phyloP scores from a whole-genome alignment of 345 rosid species.

The Garcia nutans region DNA sequence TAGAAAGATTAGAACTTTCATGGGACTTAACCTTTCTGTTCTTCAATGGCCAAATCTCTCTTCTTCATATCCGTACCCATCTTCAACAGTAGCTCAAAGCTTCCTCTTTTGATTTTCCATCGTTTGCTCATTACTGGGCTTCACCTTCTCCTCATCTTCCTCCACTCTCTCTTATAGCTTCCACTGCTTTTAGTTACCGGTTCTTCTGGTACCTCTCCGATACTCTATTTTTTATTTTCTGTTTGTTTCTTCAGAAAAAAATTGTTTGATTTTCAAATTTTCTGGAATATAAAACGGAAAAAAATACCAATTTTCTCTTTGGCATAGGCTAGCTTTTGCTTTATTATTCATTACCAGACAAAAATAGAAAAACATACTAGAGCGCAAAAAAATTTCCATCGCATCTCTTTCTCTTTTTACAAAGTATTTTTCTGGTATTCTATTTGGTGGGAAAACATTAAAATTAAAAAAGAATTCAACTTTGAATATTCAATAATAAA shows the following conservation, averaged over 20 bases:
- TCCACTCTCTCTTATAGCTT: conserved; percentile 77
- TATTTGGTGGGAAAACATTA: neutral
- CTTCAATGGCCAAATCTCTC: conserved; percentile 26
- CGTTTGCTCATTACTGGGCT: conserved; percentile 59
- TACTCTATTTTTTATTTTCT: neutral
- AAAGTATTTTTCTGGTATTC: neutral
- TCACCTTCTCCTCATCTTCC: conserved; percentile 72
- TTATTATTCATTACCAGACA: neutral
- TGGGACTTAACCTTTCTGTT: conserved; percentile 15
- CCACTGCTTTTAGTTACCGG: conserved; percentile 15
- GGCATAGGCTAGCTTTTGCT: neutral
- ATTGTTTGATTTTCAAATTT: neutral
- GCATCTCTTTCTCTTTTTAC: neutral
- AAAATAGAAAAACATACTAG: neutral
- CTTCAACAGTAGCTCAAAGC: neutral
- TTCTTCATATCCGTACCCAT: neutral
- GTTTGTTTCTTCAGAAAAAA: neutral
- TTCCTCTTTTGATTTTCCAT: conserved; percentile 35
- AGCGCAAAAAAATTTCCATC: neutral
- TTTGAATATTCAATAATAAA: conserved; percentile 4
- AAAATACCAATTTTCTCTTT: neutral
- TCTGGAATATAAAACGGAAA: neutral
- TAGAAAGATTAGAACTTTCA: neutral
- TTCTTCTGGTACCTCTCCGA: conserved; percentile 10
- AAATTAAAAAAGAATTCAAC: neutral